Percentiles rank a stretch among this genome's conserved stretches.
These are phyloP conservation scores for Phytophthora cryptogea DNA, from an alignment of 352 stramenopile genomes.

Conservation along the genomic window DNA sequence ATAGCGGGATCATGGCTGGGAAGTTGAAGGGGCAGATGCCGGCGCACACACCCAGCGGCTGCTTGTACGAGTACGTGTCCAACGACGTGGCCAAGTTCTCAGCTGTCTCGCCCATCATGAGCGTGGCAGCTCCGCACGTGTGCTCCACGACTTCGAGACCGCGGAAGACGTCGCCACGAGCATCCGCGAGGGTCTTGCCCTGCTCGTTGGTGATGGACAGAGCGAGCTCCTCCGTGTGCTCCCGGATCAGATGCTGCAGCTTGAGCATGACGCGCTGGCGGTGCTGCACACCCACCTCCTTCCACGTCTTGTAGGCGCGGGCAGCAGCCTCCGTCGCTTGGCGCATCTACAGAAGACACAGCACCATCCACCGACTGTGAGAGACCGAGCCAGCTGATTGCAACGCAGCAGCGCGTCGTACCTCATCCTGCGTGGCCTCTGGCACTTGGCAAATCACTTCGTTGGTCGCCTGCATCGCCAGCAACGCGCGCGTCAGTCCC, in stretches of 20 bases:
- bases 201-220: slow-evolving; percentile 94
- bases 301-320: slow-evolving; percentile 93
- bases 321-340: slow-evolving; percentile 76
- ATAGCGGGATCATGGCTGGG: slow-evolving; percentile 97
- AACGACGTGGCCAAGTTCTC: slow-evolving; percentile 92
- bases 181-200: slow-evolving; percentile 94
- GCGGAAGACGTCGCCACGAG: slow-evolving; percentile 96
- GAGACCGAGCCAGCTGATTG: not conserved
- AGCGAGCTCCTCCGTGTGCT: slow-evolving; percentile 95
- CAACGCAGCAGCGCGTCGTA: slow-evolving; percentile 13
- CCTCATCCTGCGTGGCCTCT: slow-evolving; percentile 84
- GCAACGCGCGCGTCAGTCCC: slow-evolving; percentile 1
- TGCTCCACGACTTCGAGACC: slow-evolving; percentile 91
- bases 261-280: slow-evolving; percentile 96
- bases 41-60: slow-evolving; percentile 94
- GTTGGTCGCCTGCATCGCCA: slow-evolving; percentile 72
- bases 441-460: slow-evolving; percentile 88
- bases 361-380: not conserved
- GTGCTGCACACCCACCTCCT: slow-evolving; percentile 93
- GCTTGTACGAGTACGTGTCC: slow-evolving; percentile 96
- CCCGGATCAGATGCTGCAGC: slow-evolving; percentile 94
- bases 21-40: slow-evolving; percentile 97
- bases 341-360: slow-evolving; percentile 67
- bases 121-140: slow-evolving; percentile 71
- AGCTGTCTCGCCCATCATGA: slow-evolving; percentile 96